Evolutionary conservation across 2,329 filamentous ascomycete genomes (phyloP), one percentile per base, ranked within the genome.

Genomic region (Purpureocillium lavendulum): DNA sequence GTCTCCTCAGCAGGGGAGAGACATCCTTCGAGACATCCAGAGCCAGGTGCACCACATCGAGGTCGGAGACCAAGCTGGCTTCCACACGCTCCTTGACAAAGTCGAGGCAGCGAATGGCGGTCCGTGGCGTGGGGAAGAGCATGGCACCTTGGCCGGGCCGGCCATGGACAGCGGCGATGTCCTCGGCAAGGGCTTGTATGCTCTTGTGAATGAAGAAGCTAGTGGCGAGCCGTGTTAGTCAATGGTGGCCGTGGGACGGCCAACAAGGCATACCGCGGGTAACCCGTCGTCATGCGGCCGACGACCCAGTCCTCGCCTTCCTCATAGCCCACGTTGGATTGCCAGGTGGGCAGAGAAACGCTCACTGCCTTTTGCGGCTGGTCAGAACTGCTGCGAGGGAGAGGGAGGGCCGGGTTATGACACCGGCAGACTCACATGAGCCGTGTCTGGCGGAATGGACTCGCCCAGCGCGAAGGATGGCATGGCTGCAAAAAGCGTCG

Each of bases 301-400:
- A 92, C 48, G n/a, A 98, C 86, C 82, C 87, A 92, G 41, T 81
- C 69, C 57, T 94, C 75, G 37, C 88, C 90, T 61, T 98, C 88
- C 61, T 98, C 92, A 56, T 98, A 98, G 31, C 80, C 90, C 30
- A 98, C 71, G 54, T 94, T 97, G 48, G 88, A 73, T 49, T 73
- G 74, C 92, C 92, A 98, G 64, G 88, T 94, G 30, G 92, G 92
- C 18, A 98, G 69, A 13, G 92, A 97, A 32, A 97, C 90, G 60
- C 90, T 97, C 48, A 97, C 87, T 48, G 90, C 92, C 89, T 96
- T 28, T 12, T 18, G 16, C 17, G 15, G 18, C 46, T 24, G 38
- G 15, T 26, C 18, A 12, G 35, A 39, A 2, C 11, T 15, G 3
- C 21, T 33, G 5, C 8, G 16, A 33, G n/a, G 21, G n/a, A 38